A percentile compares a stretch with the other conserved stretches of the same genome.
phyloP scores from a whole-genome alignment of 2,329 filamentous ascomycete genomes.

The Plectosphaerella sp. region DNA sequence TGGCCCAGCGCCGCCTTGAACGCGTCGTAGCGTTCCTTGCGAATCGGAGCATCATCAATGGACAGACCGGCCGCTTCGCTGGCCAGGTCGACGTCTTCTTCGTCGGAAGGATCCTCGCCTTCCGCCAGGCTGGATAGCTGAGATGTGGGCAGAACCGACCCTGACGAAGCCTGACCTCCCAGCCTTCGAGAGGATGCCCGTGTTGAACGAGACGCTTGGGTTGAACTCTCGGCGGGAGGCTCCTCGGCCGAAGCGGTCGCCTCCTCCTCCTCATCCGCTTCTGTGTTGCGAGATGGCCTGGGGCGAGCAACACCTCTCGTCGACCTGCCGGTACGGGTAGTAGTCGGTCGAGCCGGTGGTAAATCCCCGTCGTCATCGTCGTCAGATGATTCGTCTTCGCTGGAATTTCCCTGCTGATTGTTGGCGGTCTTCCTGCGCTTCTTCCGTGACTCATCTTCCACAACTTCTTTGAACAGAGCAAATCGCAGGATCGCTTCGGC shows the following conservation, averaged over 20 bases:
- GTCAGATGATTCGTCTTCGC: conserved; percentile 53
- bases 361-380: conserved; percentile 45
- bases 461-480: conserved; percentile 93
- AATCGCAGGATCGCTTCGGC: conserved; percentile 90
- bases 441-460: conserved; percentile 74
- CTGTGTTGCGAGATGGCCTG: conserved; percentile 19
- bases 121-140: conserved; percentile 51
- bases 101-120: conserved; percentile 21
- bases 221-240: too few relatives aligned
- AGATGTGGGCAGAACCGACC: conserved; percentile 54
- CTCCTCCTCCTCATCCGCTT: conserved; percentile 38
- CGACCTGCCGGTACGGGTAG: conserved; percentile 26
- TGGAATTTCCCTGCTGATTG: conserved; percentile 53
- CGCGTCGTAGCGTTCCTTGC: conserved; percentile 57
- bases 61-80: conserved; percentile 35
- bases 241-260: too few relatives aligned
- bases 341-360: conserved; percentile 16
- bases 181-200: too few relatives aligned
- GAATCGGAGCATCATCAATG: conserved; percentile 48
- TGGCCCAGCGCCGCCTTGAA: conserved; percentile 83
- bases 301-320: conserved; percentile 26
- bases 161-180: too few relatives aligned
- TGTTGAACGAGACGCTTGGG: too few relatives aligned
- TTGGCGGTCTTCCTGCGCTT: conserved; percentile 70
- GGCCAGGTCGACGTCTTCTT: conserved; percentile 41